These are phyloP conservation scores for Cotoneaster glaucophyllus DNA, from an alignment of 306 rosid genomes.

Conservation along the genomic window DNA sequence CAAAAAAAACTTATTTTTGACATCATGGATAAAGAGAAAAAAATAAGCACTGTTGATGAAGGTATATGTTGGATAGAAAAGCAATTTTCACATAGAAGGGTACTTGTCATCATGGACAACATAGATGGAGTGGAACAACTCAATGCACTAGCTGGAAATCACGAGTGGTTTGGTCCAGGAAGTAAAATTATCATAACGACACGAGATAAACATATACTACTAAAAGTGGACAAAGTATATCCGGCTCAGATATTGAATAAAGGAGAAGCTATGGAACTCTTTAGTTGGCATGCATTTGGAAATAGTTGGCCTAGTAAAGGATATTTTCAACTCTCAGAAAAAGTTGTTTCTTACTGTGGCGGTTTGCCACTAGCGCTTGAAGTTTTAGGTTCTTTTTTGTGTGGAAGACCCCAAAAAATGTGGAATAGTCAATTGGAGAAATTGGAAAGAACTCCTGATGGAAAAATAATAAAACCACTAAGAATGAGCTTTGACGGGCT, in stretches of 20 bases:
- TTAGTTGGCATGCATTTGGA: slow-evolving; percentile 33
- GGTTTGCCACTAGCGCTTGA: slow-evolving; percentile 42
- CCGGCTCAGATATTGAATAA: background rate
- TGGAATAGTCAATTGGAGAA: slow-evolving; percentile 12
- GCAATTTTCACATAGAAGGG: background rate
- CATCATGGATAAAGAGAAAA: background rate
- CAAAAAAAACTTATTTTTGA: slow-evolving; percentile 17
- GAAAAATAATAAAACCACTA: slow-evolving; percentile 15
- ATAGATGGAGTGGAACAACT: background rate
- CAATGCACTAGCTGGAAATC: background rate
- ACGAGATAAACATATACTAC: background rate
- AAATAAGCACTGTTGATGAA: background rate
- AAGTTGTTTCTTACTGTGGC: slow-evolving; percentile 2
- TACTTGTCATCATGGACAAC: slow-evolving; percentile 13
- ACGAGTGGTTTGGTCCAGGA: slow-evolving; percentile 6
- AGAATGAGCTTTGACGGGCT: slow-evolving; percentile 22
- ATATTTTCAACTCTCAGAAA: background rate
- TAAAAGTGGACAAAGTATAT: background rate
- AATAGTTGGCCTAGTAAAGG: background rate
- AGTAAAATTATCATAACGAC: slow-evolving; percentile 27
- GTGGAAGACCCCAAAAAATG: background rate
- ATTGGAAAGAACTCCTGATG: slow-evolving; percentile 9
- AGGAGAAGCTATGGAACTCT: slow-evolving; percentile 14
- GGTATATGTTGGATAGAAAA: background rate
- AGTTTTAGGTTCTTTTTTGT: slow-evolving; percentile 29